A percentile compares a stretch with the other conserved stretches of the same genome.
phyloP scores from a whole-genome alignment of 805 yeast genomes.

The Starmerella roubikii region DNA sequence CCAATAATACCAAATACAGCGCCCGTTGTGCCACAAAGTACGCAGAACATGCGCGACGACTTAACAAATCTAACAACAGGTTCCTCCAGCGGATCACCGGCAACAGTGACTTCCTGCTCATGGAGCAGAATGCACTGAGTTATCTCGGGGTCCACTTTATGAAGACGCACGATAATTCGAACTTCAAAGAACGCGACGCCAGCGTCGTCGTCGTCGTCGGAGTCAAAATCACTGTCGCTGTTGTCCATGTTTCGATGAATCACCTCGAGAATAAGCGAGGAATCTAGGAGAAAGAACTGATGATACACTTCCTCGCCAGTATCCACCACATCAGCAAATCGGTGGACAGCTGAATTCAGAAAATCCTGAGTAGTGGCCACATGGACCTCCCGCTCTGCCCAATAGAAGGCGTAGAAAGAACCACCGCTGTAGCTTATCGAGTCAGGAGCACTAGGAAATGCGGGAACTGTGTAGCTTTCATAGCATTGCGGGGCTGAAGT shows the following conservation, averaged over 20 bases:
- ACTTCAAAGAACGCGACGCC: constrained; percentile 2
- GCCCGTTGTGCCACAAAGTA: constrained; percentile 2
- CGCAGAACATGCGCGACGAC: neutral
- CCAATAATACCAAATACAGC: neutral
- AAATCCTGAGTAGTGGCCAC: neutral
- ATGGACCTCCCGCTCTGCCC: neutral
- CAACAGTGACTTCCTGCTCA: neutral
- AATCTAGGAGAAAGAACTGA: neutral
- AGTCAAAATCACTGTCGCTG: neutral
- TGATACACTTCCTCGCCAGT: neutral
- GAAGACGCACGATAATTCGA: neutral
- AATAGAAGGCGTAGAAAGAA: neutral
- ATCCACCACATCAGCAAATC: neutral
- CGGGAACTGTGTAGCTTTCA: no score
- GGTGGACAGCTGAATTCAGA: neutral
- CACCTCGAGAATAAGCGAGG: neutral
- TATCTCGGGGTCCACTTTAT: neutral
- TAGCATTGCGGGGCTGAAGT: no score
- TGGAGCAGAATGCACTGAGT: neutral
- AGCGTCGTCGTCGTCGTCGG: constrained; percentile 1
- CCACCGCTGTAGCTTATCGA: neutral
- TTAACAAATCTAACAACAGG: constrained; percentile 4
- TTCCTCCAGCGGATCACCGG: constrained; percentile 12
- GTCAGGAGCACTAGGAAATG: no score
- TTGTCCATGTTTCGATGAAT: neutral